phyloP scores from a whole-genome alignment of 169 alveolate species.

The Eimeria zaria region DNA sequence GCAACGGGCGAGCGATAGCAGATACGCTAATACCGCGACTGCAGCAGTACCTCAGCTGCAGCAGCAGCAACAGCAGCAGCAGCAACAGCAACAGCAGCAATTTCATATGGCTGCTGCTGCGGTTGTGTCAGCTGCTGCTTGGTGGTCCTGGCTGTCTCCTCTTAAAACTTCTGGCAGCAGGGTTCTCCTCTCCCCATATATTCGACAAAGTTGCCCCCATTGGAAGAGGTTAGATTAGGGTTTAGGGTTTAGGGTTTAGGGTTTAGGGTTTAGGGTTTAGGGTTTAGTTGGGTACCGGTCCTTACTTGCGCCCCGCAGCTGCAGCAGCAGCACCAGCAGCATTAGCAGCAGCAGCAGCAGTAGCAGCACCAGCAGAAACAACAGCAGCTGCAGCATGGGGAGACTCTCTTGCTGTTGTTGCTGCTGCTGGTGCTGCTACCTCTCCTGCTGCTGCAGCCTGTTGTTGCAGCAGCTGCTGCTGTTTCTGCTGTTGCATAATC shows the following conservation, averaged over 20 bases:
- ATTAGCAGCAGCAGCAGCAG: background rate
- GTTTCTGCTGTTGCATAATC: background rate
- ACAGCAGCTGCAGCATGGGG: background rate
- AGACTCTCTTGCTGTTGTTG: background rate
- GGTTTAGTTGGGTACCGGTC: no score
- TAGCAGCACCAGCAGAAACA: background rate
- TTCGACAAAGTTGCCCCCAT: slow-evolving; percentile 25
- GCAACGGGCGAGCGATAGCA: background rate
- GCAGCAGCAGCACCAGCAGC: no score
- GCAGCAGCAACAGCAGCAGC: slow-evolving; percentile 26
- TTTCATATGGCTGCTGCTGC: background rate
- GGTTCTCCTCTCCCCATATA: slow-evolving; percentile 88
- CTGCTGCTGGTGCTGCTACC: background rate
- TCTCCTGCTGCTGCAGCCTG: no score
- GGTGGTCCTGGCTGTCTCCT: slow-evolving; percentile 61
- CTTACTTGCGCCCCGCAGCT: no score
- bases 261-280: no score
- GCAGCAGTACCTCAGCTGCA: background rate
- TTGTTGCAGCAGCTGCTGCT: background rate
- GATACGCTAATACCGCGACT: background rate
- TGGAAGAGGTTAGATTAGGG: slow-evolving; percentile 27
- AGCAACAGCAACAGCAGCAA: background rate
- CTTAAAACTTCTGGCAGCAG: slow-evolving; percentile 76
- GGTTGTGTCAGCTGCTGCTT: background rate
- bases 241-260: no score